Base-by-base conservation (phyloP, 768 basidiomycete genomes). In the Leccinum boreale region DNA sequence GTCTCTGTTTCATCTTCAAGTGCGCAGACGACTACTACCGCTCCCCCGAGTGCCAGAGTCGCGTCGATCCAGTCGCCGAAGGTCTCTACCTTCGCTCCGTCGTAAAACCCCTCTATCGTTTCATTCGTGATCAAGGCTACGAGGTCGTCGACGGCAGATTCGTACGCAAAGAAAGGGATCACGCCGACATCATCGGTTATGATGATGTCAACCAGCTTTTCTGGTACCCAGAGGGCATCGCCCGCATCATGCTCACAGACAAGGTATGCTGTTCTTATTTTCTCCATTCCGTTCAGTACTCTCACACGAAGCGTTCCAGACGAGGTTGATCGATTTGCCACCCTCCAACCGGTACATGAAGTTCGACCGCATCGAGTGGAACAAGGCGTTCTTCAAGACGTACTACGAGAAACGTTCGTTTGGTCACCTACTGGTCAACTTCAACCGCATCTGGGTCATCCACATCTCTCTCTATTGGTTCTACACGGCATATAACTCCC, bases 21-120 rank as follows among this genome's bases (percentile, higher is more conserved):
- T 98, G 97, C 69, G 97, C 97, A 14, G 97, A 99, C 70, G 97
- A 99, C 76, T 99, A 98, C 73, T 99, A 99, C 73, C 94, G 97
- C 24, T 94, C 91, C 4, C 87, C 96, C n/a, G 97, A 98, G 67
- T 99, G 97, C 66, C 97, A 99, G 73, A 91, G 85, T 71, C 80
- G 93, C 47, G 77, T 92, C 46, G 95, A 98, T 53, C 86, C 95
- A 0, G 93, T 98, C 0, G 92, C 92, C 0, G 96, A 98, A 67
- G 97, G 96, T 0, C 77, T 98, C n/a, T 99, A 98, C 73, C 79
- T 99, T 29, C 85, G 89, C 48, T 79, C 91, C 2, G 91, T 98
- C 65, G 79, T 93, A 63, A 96, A 97, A 68, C 97, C 97, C 0
- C 75, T 99, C 4, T 99, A 99, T 74, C 84, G 92, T 46, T 99